Evolutionary conservation across 257 asterid genomes (phyloP), one percentile per base, ranked within the genome.

Genomic region (Paraleonurus japonicus): DNA sequence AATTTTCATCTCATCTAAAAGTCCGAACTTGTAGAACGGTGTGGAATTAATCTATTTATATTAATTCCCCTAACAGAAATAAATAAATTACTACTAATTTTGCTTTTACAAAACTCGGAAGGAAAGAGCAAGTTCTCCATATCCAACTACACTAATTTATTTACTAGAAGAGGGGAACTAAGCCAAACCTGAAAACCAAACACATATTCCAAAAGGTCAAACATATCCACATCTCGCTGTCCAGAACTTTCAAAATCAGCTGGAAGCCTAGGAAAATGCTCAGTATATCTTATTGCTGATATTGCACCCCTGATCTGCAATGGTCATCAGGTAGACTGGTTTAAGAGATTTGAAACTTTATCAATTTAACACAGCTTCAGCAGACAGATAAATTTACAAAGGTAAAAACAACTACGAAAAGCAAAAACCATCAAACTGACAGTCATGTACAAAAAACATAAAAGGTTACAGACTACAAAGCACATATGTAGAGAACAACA

Each of bases 131-230:
- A 58, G 60, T 55, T 72, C 28, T 54, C 69, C 41, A 37, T 13
- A 33, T 65, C 65, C 61, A 33, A 22, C 71, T 32, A 65, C 30
- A 57, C 12, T 16, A 24, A 57, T 57, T 57, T 24, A 60, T 30
- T 47, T 11, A 58, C 19, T 22, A 70, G 17, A 55, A 11, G 57
- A 23, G 50, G 53, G 32, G 67, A 75, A 55, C 53, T 74, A 60
- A 61, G 20, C 51, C 58, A 72, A 64, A 93, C 98, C 97, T 94
- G 99, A 78, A 94, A 94, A 75, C 97, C 97, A 75, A 94, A 94
- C 47, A 86, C 95, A 66, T 78, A 89, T 82, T 91, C 96, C 88
- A 94, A 80, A 47, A 94, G 91, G 80, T 94, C 99, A 83, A 94
- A 91, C 99, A 94, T 91, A 81, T 94, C 99, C 88, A 77, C 39